These are phyloP conservation scores for Phyllosticta citribraziliensis DNA, from an alignment of 2,329 filamentous ascomycete genomes.

Conservation along the genomic window DNA sequence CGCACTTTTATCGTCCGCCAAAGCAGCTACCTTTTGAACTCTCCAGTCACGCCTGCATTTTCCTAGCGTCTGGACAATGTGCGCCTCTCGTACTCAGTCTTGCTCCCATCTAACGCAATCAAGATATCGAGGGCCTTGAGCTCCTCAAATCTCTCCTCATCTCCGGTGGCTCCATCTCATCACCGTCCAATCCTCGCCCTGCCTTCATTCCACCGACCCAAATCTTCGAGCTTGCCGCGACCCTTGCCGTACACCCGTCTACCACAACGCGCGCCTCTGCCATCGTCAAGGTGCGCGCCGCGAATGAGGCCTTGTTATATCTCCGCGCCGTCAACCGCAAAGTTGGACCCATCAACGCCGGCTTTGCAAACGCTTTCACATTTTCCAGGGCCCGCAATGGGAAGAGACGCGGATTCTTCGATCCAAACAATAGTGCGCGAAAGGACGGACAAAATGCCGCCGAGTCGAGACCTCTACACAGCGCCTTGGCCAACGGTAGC, in stretches of 20 bases:
- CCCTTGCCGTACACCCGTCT: slow-evolving; percentile 70
- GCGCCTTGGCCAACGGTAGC: slow-evolving; percentile 51
- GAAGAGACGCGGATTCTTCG: slow-evolving; percentile 13
- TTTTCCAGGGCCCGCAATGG: slow-evolving; percentile 36
- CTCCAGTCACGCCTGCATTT: slow-evolving; percentile 26
- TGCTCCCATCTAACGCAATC: background rate
- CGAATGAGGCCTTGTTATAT: slow-evolving; percentile 59
- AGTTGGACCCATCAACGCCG: slow-evolving; percentile 60
- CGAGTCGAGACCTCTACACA: slow-evolving; percentile 39
- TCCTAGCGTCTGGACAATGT: slow-evolving; percentile 27
- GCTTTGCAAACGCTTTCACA: slow-evolving; percentile 60
- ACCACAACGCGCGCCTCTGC: slow-evolving; percentile 64
- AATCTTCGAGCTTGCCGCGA: slow-evolving; percentile 68
- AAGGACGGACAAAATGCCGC: background rate
- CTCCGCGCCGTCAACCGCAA: slow-evolving; percentile 56
- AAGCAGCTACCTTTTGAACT: slow-evolving; percentile 26
- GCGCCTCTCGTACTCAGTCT: slow-evolving; percentile 1
- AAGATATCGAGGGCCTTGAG: slow-evolving; percentile 24
- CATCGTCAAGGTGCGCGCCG: slow-evolving; percentile 50
- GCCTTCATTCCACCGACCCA: slow-evolving; percentile 58
- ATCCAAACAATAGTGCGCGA: background rate
- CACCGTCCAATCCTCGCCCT: slow-evolving; percentile 28
- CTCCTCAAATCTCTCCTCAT: slow-evolving; percentile 26
- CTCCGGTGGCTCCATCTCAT: slow-evolving; percentile 23
- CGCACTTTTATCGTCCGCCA: slow-evolving; percentile 18